Conservation (phyloP, 768 basidiomycete genomes). For the Suillus sp. region DNA sequence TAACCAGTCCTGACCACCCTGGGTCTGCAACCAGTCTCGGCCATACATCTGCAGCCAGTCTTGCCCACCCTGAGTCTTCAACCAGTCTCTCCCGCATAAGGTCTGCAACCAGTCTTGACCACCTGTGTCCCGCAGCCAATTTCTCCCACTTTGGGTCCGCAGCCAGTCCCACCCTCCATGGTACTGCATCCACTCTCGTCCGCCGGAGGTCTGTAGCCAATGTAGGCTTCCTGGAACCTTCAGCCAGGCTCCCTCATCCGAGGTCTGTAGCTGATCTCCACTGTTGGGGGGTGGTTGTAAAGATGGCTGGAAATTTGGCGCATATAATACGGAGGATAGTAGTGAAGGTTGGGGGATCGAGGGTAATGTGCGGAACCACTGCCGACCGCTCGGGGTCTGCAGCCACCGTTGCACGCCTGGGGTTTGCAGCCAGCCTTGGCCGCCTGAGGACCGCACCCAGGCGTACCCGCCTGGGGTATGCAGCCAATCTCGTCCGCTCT, state of each 20-base stretch:
- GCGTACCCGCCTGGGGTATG: not conserved
- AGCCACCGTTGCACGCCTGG: not conserved
- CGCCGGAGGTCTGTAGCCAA: not conserved
- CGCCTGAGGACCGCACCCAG: not conserved
- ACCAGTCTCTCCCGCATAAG: not conserved
- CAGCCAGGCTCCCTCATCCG: not conserved
- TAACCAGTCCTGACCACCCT: not conserved
- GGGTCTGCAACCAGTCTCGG: not conserved
- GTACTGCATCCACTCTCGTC: not conserved
- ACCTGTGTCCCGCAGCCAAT: not conserved
- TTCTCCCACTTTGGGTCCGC: not conserved
- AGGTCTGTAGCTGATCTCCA: not conserved
- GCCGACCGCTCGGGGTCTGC: not conserved
- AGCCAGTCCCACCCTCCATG: not conserved
- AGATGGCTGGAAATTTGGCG: not conserved
- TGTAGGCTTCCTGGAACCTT: not conserved
- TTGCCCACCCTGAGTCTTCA: not conserved
- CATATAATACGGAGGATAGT: not conserved
- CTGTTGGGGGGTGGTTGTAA: not conserved
- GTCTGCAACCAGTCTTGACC: not conserved
- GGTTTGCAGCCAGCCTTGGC: not conserved
- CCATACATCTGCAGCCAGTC: not conserved
- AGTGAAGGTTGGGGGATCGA: not conserved
- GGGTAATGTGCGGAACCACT: not conserved
- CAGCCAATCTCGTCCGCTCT: not conserved